These are phyloP conservation scores for Annulohypoxylon moriforme DNA, from an alignment of 495 filamentous ascomycete species.

Conservation along the genomic window DNA sequence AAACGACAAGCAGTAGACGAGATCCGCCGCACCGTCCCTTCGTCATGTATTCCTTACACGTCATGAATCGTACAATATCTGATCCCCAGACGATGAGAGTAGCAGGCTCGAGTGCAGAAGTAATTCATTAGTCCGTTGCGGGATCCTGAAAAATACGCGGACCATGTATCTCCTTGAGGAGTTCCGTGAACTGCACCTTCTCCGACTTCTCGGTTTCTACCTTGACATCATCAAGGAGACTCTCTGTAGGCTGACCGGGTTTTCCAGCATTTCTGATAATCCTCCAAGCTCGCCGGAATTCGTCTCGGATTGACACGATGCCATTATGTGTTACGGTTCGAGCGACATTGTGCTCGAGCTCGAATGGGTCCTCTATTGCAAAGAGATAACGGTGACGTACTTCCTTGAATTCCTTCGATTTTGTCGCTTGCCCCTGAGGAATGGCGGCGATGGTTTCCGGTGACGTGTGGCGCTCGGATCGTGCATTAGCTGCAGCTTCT, in stretches of 20 bases:
- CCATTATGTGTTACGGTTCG: conserved; percentile 81
- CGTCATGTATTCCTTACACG: not conserved
- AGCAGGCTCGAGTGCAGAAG: conserved; percentile 1
- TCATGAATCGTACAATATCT: conserved; percentile 29
- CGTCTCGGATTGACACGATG: conserved; percentile 79
- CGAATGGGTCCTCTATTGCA: conserved; percentile 89
- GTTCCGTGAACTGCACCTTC: conserved; percentile 45
- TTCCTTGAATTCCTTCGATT: conserved; percentile 64
- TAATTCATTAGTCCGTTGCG: not conserved
- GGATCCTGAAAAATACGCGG: not conserved
- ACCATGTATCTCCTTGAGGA: conserved; percentile 58
- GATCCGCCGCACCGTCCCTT: not conserved
- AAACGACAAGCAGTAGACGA: conserved; percentile 3
- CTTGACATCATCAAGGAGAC: conserved; percentile 54
- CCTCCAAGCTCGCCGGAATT: conserved; percentile 78
- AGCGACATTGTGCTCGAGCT: conserved; percentile 83
- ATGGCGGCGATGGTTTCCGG: not conserved
- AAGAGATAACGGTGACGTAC: conserved; percentile 83
- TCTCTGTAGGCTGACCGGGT: conserved; percentile 40
- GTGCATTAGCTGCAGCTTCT: conserved; percentile 12
- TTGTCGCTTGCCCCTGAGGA: conserved; percentile 22
- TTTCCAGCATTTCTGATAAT: conserved; percentile 63
- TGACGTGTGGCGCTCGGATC: conserved; percentile 8
- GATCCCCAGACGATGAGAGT: not conserved
- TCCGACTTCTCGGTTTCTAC: conserved; percentile 43